Base-by-base conservation (phyloP, 805 yeast species). In the Starmerella powellii region DNA sequence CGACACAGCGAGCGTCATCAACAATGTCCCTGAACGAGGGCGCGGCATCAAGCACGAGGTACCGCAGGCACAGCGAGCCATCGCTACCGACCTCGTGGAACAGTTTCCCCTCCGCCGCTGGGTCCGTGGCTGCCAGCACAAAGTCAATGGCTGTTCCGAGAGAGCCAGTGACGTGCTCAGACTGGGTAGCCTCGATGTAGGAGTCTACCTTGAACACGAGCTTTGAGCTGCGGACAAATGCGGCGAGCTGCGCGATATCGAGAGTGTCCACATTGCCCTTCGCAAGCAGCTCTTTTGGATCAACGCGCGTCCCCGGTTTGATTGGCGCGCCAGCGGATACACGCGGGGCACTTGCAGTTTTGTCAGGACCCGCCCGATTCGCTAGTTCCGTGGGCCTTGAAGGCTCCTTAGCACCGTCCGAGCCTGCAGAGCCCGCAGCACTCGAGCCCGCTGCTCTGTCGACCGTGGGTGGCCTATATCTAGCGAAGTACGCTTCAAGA, bases 201-300 rank as follows among this genome's bases (percentile, higher is more conserved):
- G 75, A 66, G 50, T 88, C 94, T 17, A 88, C 70, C 53, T 87
- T 87, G 60, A 74, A 83, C 0, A 94, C 93, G 28, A 87, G 74
- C 58, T 84, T 86, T 2, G 91, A 74, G 26, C 66, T 68, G 13
- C 65, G 63, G 21, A 86, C 62, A 56, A 80, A 87, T 23, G 65
- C 64, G 34, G 78, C 80, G 20, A 88, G 58, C 35, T 74, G 75
- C 56, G 74, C 76, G 31, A 83, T 63, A 54, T 88, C 85, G 33
- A 86, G 59, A 29, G 77, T 57, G 56, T 86, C 95, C 4, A 78
- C 79, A 5, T 84, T 71, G 1, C 76, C 70, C 8, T 67, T 68
- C 2, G 62, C 61, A 44, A 85, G 74, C 11, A 87, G 65, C 4
- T 74, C 76, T 8, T 64, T 56, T 0, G 71, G 56, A 18, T 62